phyloP scores from a whole-genome alignment of 805 yeast species.

The Pichia thaimueangensis region DNA sequence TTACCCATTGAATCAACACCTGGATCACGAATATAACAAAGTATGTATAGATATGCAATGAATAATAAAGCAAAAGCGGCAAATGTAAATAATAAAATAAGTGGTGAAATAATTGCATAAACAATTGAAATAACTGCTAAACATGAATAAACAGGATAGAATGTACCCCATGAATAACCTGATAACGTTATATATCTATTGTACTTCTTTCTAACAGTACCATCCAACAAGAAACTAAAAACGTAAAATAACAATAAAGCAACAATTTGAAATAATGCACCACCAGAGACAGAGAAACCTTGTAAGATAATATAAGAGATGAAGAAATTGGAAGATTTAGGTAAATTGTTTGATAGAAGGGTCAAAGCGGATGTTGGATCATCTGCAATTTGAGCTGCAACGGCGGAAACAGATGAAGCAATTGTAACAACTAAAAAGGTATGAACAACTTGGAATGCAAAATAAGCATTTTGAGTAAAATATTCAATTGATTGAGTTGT shows the following conservation, averaged over 20 bases:
- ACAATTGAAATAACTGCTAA: slow-evolving; percentile 64
- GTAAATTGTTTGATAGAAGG: slow-evolving; percentile 59
- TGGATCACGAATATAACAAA: slow-evolving; percentile 63
- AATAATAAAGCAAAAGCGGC: slow-evolving; percentile 66
- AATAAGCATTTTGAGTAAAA: slow-evolving; percentile 61
- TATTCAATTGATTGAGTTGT: slow-evolving; percentile 53
- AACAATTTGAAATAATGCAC: slow-evolving; percentile 56
- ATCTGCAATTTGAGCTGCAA: slow-evolving; percentile 54
- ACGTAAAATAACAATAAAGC: slow-evolving; percentile 54
- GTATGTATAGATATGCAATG: slow-evolving; percentile 72
- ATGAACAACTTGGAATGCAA: slow-evolving; percentile 65
- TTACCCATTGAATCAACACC: slow-evolving; percentile 72
- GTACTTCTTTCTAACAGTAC: slow-evolving; percentile 63
- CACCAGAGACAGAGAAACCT: slow-evolving; percentile 61
- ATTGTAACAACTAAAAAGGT: slow-evolving; percentile 66
- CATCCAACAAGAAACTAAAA: slow-evolving; percentile 50
- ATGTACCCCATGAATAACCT: slow-evolving; percentile 62
- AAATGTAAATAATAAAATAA: slow-evolving; percentile 68
- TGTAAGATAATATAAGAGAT: slow-evolving; percentile 63
- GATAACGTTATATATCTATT: slow-evolving; percentile 49
- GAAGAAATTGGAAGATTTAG: slow-evolving; percentile 68
- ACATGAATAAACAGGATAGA: slow-evolving; percentile 69
- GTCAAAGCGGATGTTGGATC: slow-evolving; percentile 53
- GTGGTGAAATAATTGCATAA: slow-evolving; percentile 72
- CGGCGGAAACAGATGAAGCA: slow-evolving; percentile 65